Evolutionary conservation across 108 stramenopile genomes (phyloP).

Genomic region (Cyclotella kingstonii): DNA sequence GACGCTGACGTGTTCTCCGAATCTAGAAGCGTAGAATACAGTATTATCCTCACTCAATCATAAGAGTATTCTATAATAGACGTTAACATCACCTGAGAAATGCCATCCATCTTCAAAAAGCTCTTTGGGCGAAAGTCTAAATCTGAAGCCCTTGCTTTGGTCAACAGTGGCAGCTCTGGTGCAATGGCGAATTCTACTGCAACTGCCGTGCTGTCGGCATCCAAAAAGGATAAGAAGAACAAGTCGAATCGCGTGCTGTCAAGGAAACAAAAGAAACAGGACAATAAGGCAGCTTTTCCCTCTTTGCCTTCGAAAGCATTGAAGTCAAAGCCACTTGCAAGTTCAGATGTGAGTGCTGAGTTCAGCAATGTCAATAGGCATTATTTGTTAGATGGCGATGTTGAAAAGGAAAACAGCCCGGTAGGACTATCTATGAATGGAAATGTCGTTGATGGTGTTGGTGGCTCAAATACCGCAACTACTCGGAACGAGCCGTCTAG

Average conservation of each 20-base stretch:
- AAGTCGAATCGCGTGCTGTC: conserved; percentile 19
- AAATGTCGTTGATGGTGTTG: background rate
- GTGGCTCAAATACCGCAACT: background rate
- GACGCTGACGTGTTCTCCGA: too few species aligned
- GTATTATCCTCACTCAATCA: too few species aligned
- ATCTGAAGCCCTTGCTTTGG: conserved; percentile 1
- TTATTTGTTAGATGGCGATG: background rate
- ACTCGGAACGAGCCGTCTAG: background rate
- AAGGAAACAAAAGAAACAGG: conserved; percentile 39
- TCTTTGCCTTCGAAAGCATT: background rate
- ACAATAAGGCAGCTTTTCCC: conserved; percentile 37
- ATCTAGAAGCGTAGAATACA: too few species aligned
- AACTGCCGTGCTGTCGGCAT: background rate
- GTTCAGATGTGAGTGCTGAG: too few species aligned
- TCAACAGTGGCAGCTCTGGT: conserved; percentile 5
- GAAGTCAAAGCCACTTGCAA: background rate
- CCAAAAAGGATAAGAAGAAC: conserved; percentile 18
- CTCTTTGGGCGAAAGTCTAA: conserved; percentile 35
- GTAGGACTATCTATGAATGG: background rate
- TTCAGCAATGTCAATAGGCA: too few species aligned
- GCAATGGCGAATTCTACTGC: conserved; percentile 1
- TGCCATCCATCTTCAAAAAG: conserved; percentile 36
- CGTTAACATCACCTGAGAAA: too few species aligned
- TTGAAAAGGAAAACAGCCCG: conserved; percentile 16
- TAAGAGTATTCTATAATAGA: too few species aligned